phyloP scores from a whole-genome alignment of 2,329 filamentous ascomycete genomes.

The Chalara sp. region DNA sequence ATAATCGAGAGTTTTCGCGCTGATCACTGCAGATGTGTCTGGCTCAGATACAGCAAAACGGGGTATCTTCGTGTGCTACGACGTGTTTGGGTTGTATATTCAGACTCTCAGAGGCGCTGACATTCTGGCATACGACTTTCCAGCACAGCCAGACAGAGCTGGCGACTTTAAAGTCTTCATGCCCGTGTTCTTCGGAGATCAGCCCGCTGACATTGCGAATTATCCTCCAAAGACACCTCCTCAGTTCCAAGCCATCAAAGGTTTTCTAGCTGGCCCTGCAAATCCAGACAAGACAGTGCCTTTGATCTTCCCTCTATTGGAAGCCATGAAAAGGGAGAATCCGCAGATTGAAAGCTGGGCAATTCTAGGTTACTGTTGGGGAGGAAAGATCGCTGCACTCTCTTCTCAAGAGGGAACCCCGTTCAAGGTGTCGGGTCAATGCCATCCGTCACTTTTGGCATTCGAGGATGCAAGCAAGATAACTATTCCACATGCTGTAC shows the following conservation, averaged over 20 bases:
- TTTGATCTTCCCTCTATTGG: conserved; percentile 5
- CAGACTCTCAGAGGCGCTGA: conserved; percentile 65
- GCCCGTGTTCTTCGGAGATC: conserved; percentile 80
- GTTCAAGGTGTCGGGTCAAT: conserved; percentile 45
- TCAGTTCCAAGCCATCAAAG: conserved; percentile 15
- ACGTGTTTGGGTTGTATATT: conserved; percentile 63
- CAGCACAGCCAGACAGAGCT: conserved; percentile 30
- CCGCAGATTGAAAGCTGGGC: conserved; percentile 18
- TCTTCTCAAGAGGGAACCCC: conserved; percentile 44
- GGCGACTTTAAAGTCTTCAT: conserved; percentile 74
- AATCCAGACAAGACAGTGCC: conserved; percentile 7
- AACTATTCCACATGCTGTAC: conserved; percentile 51
- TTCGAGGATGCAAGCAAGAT: conserved; percentile 51
- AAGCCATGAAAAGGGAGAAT: conserved; percentile 5
- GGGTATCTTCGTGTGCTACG: conserved; percentile 54
- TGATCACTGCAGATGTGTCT: conserved; percentile 32
- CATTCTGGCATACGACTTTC: conserved; percentile 46
- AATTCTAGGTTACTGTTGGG: conserved; percentile 52
- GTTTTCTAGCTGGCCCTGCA: conserved; percentile 14
- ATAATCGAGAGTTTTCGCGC: background rate
- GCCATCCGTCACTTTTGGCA: conserved; percentile 57
- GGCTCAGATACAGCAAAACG: conserved; percentile 40
- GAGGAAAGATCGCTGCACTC: conserved; percentile 58
- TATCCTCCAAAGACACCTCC: conserved; percentile 12
- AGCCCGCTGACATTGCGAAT: conserved; percentile 7